phyloP scores from a whole-genome alignment of 1,284 basidiomycete genomes.

The Porogramme epimiltina region DNA sequence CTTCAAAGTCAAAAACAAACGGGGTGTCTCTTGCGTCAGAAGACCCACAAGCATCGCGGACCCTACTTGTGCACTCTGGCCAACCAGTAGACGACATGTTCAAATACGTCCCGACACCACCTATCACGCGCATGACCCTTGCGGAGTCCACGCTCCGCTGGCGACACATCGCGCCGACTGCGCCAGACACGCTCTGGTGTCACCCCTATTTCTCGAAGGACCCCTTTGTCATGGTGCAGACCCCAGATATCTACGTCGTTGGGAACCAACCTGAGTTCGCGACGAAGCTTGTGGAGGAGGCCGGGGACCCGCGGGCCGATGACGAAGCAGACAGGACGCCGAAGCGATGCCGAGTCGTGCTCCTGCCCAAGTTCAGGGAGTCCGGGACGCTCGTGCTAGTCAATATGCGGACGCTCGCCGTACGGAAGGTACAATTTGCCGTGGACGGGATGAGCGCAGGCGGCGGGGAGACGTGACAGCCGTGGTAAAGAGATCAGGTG shows the following conservation, averaged over 20 bases:
- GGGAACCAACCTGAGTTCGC: constrained; percentile 89
- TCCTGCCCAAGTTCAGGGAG: constrained; percentile 82
- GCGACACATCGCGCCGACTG: constrained; percentile 97
- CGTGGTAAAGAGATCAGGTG: not conserved
- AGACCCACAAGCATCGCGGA: constrained; percentile 39
- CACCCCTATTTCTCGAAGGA: constrained; percentile 90
- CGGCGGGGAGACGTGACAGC: constrained; percentile 15
- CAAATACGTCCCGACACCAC: constrained; percentile 82
- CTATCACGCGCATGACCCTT: constrained; percentile 70
- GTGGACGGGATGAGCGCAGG: constrained; percentile 32
- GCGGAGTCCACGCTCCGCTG: constrained; percentile 84
- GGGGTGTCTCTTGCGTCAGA: no score
- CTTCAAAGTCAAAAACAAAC: constrained; percentile 17
- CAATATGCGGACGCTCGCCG: constrained; percentile 57
- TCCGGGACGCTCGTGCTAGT: constrained; percentile 66
- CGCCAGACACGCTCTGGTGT: constrained; percentile 98
- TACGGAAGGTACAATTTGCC: constrained; percentile 39
- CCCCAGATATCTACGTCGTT: constrained; percentile 91
- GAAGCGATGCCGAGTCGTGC: constrained; percentile 71
- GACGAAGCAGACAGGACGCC: constrained; percentile 25
- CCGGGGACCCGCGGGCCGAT: constrained; percentile 30
- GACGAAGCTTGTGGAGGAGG: constrained; percentile 63
- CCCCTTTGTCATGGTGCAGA: constrained; percentile 85
- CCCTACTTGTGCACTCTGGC: constrained; percentile 83
- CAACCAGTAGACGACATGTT: constrained; percentile 95